Percentiles rank a stretch among this genome's conserved stretches.
phyloP scores from a whole-genome alignment of 345 rosid species.

The Carallia pectinifolia region DNA sequence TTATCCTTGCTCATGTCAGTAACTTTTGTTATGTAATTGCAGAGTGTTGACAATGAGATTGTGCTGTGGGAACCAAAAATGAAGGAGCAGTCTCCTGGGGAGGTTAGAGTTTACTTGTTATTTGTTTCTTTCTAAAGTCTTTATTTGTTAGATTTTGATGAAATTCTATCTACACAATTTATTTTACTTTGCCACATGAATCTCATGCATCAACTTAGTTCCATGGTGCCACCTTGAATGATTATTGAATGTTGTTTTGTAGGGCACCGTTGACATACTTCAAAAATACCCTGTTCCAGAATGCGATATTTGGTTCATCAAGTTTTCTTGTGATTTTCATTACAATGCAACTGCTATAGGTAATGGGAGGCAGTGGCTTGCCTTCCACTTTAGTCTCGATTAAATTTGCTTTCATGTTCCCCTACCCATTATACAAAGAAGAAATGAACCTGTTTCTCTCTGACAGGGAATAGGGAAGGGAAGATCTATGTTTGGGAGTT shows the following conservation, averaged over 20 bases:
- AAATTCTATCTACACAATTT: background rate
- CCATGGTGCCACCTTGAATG: too few relatives aligned
- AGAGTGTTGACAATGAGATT: constrained; percentile 99
- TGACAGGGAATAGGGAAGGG: constrained; percentile 91
- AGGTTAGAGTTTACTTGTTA: constrained; percentile 48
- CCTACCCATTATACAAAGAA: background rate
- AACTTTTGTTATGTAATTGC: constrained; percentile 22
- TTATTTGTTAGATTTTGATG: background rate
- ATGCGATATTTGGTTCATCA: constrained; percentile 97
- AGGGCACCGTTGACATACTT: constrained; percentile 90
- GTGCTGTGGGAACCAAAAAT: constrained; percentile 90
- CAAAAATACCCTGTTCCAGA: constrained; percentile 88
- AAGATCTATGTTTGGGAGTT: constrained; percentile 95
- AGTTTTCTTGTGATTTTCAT: constrained; percentile 87
- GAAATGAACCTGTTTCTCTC: background rate
- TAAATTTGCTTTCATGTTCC: background rate
- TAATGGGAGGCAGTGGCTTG: constrained; percentile 19
- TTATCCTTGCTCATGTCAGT: constrained; percentile 8
- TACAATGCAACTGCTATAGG: constrained; percentile 78
- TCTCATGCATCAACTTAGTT: background rate
- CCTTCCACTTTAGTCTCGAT: background rate
- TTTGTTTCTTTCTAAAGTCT: background rate
- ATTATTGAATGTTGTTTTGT: background rate
- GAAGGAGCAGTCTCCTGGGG: constrained; percentile 97
- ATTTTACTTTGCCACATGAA: background rate